A percentile compares a stretch with the other conserved stretches of the same genome.
phyloP scores from a whole-genome alignment of 164 flowering plant genomes.

The Magnolia kwangsiensis region DNA sequence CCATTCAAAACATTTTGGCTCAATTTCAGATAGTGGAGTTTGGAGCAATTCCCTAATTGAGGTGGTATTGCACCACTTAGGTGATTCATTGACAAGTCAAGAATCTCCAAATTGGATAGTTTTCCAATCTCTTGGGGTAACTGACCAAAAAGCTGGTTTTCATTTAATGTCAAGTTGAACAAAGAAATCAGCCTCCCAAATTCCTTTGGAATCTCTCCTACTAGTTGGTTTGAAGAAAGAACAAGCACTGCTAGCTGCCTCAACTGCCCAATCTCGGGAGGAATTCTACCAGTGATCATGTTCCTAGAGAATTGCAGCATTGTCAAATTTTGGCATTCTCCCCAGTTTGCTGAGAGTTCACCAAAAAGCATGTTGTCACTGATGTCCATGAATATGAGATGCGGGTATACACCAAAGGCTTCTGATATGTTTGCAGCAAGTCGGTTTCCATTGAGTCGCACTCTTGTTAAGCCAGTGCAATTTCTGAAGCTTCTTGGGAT shows the following conservation, averaged over 20 bases:
- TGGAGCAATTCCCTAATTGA: slow-evolving; percentile 1
- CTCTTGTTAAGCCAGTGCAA: background rate
- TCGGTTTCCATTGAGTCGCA: slow-evolving; percentile 46
- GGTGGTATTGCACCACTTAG: background rate
- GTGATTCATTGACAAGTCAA: slow-evolving; percentile 1
- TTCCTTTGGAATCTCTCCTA: slow-evolving; percentile 14
- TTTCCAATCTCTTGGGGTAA: slow-evolving; percentile 6
- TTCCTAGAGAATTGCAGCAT: slow-evolving; percentile 3
- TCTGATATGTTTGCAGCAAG: slow-evolving; percentile 36
- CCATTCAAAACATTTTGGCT: slow-evolving; percentile 5
- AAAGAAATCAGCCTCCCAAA: background rate
- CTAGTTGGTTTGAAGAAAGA: slow-evolving; percentile 12
- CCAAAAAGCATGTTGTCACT: slow-evolving; percentile 28
- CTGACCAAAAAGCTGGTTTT: slow-evolving; percentile 2
- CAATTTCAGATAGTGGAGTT: slow-evolving; percentile 2
- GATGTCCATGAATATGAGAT: slow-evolving; percentile 18
- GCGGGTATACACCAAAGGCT: slow-evolving; percentile 31
- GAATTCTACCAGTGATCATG: slow-evolving; percentile 22
- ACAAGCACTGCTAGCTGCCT: background rate
- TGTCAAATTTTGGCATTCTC: slow-evolving; percentile 21
- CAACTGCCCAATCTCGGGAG: slow-evolving; percentile 12
- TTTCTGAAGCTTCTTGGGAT: slow-evolving; percentile 1
- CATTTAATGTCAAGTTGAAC: slow-evolving; percentile 6
- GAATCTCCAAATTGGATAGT: background rate
- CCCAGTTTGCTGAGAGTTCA: slow-evolving; percentile 31